phyloP scores from a whole-genome alignment of 257 asterid genomes.

The Hygrophila difformis region DNA sequence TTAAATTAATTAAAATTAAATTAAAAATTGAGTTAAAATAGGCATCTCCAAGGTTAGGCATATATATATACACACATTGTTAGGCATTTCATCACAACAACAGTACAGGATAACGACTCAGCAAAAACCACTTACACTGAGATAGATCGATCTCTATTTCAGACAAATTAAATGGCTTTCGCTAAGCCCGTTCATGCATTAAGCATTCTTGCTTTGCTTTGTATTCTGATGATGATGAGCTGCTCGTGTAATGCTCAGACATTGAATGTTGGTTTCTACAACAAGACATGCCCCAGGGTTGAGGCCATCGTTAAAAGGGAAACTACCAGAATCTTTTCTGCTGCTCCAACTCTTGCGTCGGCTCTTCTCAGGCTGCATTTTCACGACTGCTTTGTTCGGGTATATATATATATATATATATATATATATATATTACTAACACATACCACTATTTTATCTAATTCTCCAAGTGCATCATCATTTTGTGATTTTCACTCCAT shows the following conservation, averaged over 20 bases:
- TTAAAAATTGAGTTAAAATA: no score
- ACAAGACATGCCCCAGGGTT: constrained; percentile 23
- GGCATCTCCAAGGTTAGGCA: no score
- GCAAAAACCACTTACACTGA: no score
- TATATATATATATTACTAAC: no score
- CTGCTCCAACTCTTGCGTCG: constrained; percentile 28
- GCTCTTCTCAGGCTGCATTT: constrained; percentile 37
- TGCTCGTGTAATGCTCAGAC: constrained; percentile 18
- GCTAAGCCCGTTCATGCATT: neutral
- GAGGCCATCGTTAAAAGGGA: constrained; percentile 25
- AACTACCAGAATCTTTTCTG: constrained; percentile 18
- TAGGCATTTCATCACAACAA: no score
- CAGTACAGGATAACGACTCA: no score
- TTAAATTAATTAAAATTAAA: no score
- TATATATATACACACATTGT: no score
- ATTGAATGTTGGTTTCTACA: constrained; percentile 20
- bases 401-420: neutral
- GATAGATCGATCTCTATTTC: no score
- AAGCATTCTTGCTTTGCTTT: neutral
- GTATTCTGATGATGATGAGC: constrained; percentile 2
- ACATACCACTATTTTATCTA: no score
- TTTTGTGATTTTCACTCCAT: no score
- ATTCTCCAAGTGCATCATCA: no score
- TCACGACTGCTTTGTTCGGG: constrained; percentile 51
- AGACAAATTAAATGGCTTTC: constrained; percentile 23